phyloP scores from a whole-genome alignment of 306 rosid species.

The Biancaea sappan region DNA sequence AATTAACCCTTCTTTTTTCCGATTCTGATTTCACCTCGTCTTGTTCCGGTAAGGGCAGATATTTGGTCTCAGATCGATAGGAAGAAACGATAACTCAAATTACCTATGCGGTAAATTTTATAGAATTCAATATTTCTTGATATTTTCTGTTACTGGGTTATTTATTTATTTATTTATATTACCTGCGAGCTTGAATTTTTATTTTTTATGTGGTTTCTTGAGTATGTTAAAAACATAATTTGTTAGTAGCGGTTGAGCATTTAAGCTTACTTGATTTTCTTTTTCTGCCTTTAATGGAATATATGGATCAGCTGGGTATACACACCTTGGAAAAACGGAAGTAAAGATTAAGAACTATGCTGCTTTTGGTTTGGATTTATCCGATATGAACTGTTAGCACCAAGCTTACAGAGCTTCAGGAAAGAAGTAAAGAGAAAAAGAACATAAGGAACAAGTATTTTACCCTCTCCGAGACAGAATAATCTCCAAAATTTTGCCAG shows the following conservation, averaged over 20 bases:
- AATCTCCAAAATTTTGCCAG: neutral
- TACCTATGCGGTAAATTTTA: neutral
- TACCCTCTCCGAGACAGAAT: neutral
- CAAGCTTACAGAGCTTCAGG: neutral
- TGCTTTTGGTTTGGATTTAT: neutral
- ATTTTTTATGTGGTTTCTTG: neutral
- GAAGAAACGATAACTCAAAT: neutral
- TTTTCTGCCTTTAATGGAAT: neutral
- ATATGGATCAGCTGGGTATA: neutral
- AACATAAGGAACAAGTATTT: neutral
- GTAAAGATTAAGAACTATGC: neutral
- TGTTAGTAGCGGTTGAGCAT: neutral
- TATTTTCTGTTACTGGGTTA: neutral
- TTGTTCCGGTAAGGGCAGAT: neutral
- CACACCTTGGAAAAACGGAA: neutral
- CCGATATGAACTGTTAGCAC: neutral
- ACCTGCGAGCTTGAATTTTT: neutral
- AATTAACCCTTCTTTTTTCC: neutral
- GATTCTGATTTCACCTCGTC: neutral
- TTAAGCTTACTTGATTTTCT: neutral
- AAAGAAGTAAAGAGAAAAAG: neutral
- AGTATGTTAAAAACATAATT: neutral
- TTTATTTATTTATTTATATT: too few species aligned
- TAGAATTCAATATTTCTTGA: neutral
- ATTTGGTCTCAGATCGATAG: neutral